These are phyloP conservation scores for Leucaena leucocephala DNA, from an alignment of 306 rosid genomes.

Conservation along the genomic window DNA sequence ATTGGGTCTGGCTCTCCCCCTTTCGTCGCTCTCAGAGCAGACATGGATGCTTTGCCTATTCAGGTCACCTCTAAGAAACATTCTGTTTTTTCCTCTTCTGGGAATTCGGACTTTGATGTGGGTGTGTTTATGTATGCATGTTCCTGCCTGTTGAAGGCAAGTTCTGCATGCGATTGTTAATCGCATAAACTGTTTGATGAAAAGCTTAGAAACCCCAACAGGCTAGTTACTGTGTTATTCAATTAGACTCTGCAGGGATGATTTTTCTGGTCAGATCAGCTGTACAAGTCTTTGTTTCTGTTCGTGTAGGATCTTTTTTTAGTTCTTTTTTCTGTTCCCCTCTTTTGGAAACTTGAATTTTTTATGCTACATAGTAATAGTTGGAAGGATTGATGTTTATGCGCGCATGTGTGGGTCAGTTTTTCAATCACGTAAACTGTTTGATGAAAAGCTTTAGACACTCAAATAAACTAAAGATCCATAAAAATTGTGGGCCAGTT, in stretches of 20 bases:
- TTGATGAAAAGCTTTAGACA: neutral
- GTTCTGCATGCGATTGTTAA: neutral
- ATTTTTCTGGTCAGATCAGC: constrained; percentile 78
- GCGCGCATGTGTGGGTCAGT: neutral
- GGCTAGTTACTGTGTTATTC: neutral
- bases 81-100: neutral
- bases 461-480: neutral
- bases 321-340: neutral
- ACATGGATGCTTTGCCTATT: constrained; percentile 95
- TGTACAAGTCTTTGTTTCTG: neutral
- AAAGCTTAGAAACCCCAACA: neutral
- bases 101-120: neutral
- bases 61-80: constrained; percentile 50
- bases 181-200: neutral
- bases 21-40: constrained; percentile 87
- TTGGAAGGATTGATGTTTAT: neutral
- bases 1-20: constrained; percentile 85
- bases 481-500: neutral
- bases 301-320: neutral
- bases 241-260: constrained; percentile 61
- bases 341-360: neutral
- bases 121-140: constrained; percentile 23
- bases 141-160: neutral
- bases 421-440: neutral
- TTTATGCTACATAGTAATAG: neutral